These are phyloP conservation scores for Cladosporium oxysporum DNA, from an alignment of 2,329 filamentous ascomycete species.

Conservation along the genomic window DNA sequence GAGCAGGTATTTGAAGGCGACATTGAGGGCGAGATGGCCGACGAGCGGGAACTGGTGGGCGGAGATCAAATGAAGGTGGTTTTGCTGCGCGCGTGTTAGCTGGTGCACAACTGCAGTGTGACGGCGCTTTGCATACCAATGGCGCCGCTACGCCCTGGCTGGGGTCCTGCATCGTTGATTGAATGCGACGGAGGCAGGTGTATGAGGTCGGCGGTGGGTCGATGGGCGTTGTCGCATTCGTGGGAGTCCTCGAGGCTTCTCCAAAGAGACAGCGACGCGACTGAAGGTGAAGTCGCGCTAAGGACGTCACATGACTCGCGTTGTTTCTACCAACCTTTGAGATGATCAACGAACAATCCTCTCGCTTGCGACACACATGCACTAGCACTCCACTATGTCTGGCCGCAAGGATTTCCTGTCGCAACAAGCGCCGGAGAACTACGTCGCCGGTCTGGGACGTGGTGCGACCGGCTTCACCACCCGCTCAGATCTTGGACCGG, in stretches of 20 bases:
- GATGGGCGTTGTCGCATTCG: constrained; percentile 14
- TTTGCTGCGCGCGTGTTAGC: constrained; percentile 58
- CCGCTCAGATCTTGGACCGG: constrained; percentile 91
- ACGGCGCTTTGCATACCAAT: constrained; percentile 39
- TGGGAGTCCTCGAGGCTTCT: background rate
- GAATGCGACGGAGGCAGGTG: background rate
- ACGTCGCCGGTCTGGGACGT: constrained; percentile 91
- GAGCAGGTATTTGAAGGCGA: constrained; percentile 81
- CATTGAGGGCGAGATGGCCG: constrained; percentile 69
- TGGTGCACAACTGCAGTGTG: background rate
- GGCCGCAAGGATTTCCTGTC: constrained; percentile 81
- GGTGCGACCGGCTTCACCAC: constrained; percentile 98
- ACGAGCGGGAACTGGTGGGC: constrained; percentile 76
- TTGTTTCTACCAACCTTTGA: background rate
- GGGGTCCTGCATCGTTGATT: constrained; percentile 44
- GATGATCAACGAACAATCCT: constrained; percentile 1
- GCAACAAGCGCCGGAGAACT: constrained; percentile 67
- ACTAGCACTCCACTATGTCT: constrained; percentile 50
- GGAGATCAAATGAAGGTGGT: constrained; percentile 87
- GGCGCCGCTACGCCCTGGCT: constrained; percentile 50
- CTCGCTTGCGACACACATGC: background rate
- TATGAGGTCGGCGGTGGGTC: background rate
- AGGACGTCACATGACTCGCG: constrained; percentile 18
- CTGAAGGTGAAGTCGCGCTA: background rate
- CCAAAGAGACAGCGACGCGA: background rate